Percentiles rank a stretch among this genome's conserved stretches.
These are phyloP conservation scores for Fraxinus platypoda DNA, from an alignment of 305 asterid genomes.

Conservation along the genomic window DNA sequence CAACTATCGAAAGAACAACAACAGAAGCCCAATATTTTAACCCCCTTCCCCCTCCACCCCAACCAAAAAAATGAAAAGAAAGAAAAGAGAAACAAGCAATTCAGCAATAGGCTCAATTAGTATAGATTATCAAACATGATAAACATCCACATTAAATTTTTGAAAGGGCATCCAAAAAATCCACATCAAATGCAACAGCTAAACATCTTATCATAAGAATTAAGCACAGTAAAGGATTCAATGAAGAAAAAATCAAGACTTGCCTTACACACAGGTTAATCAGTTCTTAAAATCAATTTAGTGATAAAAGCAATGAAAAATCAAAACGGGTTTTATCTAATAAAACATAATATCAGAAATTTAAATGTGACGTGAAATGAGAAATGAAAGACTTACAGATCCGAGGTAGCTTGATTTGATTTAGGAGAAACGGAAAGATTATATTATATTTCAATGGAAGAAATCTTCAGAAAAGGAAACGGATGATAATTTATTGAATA, in stretches of 20 bases:
- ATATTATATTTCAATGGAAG: background rate
- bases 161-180: background rate
- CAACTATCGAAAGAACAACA: background rate
- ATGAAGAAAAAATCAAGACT: background rate
- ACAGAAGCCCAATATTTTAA: background rate
- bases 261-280: background rate
- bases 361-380: background rate
- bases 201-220: background rate
- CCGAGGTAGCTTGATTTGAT: constrained; percentile 17
- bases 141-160: background rate
- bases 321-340: background rate
- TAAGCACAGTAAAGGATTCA: background rate
- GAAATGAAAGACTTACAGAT: constrained; percentile 17
- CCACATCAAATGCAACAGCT: background rate
- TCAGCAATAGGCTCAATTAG: background rate
- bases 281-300: background rate
- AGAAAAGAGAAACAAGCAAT: background rate
- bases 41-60: background rate
- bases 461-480: constrained; percentile 4
- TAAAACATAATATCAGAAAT: background rate
- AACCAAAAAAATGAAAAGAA: background rate
- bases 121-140: background rate
- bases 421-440: background rate
- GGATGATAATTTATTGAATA: background rate
- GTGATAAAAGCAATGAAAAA: background rate